These are phyloP conservation scores for Vigna mungo DNA, from an alignment of 306 rosid genomes.

Conservation along the genomic window DNA sequence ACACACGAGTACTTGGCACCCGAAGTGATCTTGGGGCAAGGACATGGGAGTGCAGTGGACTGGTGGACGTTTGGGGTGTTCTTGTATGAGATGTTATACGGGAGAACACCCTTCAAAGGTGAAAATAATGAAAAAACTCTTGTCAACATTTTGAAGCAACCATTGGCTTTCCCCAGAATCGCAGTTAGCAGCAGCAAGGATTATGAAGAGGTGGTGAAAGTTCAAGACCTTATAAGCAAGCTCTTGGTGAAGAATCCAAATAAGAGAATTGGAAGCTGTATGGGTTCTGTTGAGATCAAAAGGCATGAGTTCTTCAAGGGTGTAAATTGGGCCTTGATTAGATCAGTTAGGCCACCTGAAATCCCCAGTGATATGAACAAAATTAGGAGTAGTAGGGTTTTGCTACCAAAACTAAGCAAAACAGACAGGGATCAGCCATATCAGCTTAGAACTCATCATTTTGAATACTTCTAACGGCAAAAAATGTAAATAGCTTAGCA, in stretches of 20 bases:
- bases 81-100: conserved; percentile 88
- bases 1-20: conserved; percentile 97
- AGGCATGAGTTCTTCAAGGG: conserved; percentile 91
- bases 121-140: conserved; percentile 93
- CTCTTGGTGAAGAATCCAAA: conserved; percentile 90
- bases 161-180: conserved; percentile 74
- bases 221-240: conserved; percentile 81
- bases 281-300: conserved; percentile 93
- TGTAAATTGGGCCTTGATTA: conserved; percentile 89
- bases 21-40: conserved; percentile 92
- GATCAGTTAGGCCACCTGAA: conserved; percentile 88
- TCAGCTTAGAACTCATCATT: conserved; percentile 68
- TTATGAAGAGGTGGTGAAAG: conserved; percentile 80
- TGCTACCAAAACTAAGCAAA: conserved; percentile 76
- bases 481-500: conserved; percentile 47
- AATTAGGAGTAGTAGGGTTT: conserved; percentile 60
- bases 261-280: conserved; percentile 83
- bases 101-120: conserved; percentile 91
- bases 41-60: conserved; percentile 96
- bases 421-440: conserved; percentile 78
- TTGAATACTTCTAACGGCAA: conserved; percentile 72
- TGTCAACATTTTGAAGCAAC: conserved; percentile 75
- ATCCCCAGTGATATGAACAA: conserved; percentile 66
- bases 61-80: conserved; percentile 99
- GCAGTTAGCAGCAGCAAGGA: conserved; percentile 65